Conservation (phyloP, 75 land plant species). For the Gnetum montanum region DNA sequence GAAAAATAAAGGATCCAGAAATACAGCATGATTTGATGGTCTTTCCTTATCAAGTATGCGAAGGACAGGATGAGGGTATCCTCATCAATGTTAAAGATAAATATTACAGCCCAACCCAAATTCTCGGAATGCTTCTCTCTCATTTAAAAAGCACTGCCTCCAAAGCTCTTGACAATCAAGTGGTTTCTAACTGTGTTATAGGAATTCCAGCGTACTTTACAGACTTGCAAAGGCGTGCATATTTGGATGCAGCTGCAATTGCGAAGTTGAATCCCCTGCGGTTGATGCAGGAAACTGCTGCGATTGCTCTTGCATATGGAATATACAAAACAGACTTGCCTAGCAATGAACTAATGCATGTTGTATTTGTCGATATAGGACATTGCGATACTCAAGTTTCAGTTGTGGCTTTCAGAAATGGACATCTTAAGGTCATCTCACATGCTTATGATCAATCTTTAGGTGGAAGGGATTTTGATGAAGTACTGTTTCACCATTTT, state of each 20-base stretch:
- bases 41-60: slow-evolving; percentile 50
- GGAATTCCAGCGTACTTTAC: slow-evolving; percentile 81
- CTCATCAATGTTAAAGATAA: slow-evolving; percentile 54
- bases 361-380: slow-evolving; percentile 85
- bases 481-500: slow-evolving; percentile 59
- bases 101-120: slow-evolving; percentile 64
- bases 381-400: slow-evolving; percentile 84
- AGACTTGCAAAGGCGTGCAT: slow-evolving; percentile 74
- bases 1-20: slow-evolving; percentile 32
- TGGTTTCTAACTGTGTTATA: slow-evolving; percentile 78
- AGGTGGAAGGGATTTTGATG: slow-evolving; percentile 87
- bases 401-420: slow-evolving; percentile 70
- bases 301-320: slow-evolving; percentile 84
- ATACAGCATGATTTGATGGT: slow-evolving; percentile 45
- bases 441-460: slow-evolving; percentile 68
- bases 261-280: slow-evolving; percentile 76
- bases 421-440: slow-evolving; percentile 60
- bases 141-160: slow-evolving; percentile 66
- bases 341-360: slow-evolving; percentile 60
- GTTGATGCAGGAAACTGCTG: slow-evolving; percentile 82
- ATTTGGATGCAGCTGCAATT: slow-evolving; percentile 76
- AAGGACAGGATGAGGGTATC: slow-evolving; percentile 63
- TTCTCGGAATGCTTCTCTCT: slow-evolving; percentile 76
- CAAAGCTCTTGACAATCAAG: slow-evolving; percentile 55
- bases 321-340: slow-evolving; percentile 84